phyloP scores from a whole-genome alignment of 306 rosid genomes.

The Inga leiocalycina region DNA sequence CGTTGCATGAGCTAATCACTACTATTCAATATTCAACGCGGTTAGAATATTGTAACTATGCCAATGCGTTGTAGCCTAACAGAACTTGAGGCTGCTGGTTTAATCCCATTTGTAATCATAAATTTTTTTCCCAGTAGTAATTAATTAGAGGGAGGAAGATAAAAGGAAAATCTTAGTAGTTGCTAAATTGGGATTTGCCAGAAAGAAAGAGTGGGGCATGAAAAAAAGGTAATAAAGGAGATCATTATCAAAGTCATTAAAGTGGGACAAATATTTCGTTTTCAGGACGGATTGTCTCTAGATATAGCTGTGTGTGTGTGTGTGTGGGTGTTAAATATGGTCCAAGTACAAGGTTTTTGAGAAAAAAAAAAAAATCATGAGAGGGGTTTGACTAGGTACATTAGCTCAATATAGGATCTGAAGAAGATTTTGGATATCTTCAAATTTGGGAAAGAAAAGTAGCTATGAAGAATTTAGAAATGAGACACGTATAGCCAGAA shows the following conservation, averaged over 20 bases:
- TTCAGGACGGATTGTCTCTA: conserved; percentile 23
- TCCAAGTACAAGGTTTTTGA: conserved; percentile 39
- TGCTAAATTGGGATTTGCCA: neutral
- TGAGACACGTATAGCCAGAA: conserved; percentile 42
- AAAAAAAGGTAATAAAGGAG: neutral
- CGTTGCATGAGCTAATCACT: neutral
- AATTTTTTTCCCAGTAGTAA: no score
- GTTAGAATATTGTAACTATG: no score
- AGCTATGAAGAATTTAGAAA: neutral
- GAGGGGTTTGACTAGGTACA: neutral
- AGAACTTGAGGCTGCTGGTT: no score
- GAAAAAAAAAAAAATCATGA: neutral
- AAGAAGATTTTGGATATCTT: neutral
- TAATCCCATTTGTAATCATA: no score
- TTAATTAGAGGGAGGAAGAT: neutral
- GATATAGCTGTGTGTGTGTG: neutral
- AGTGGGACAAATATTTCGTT: conserved; percentile 36
- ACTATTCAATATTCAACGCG: no score
- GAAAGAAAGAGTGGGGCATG: neutral
- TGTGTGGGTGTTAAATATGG: neutral
- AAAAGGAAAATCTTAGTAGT: neutral
- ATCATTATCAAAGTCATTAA: conserved; percentile 26
- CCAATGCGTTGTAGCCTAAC: no score
- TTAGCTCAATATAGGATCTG: neutral
- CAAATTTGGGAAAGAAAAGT: neutral